Conservation (phyloP, 352 stramenopile species). For the Saprolegnia diclina region DNA sequence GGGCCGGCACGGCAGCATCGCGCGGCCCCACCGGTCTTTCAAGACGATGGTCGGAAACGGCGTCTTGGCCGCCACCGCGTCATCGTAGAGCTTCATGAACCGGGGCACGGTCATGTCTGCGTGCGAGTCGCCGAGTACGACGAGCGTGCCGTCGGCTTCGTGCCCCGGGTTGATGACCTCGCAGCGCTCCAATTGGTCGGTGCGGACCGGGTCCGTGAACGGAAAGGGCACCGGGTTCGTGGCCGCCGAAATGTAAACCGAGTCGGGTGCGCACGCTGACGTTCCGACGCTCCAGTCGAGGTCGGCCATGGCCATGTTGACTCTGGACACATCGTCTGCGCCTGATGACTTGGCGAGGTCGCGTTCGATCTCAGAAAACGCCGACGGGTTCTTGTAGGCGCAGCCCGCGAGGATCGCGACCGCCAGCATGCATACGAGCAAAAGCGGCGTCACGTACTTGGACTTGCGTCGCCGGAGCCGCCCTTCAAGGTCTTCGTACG, state of each 20-base stretch:
- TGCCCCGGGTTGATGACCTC: constrained; percentile 6
- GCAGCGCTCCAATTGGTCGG: neutral
- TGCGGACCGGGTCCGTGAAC: constrained; percentile 5
- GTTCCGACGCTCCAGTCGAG: too few relatives aligned
- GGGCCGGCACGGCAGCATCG: neutral
- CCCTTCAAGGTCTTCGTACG: constrained; percentile 16
- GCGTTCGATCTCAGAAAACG: too few relatives aligned
- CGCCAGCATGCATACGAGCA: constrained; percentile 9
- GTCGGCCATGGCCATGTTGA: too few relatives aligned
- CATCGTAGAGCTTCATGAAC: neutral
- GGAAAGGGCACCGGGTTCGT: neutral
- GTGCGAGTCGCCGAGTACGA: constrained; percentile 25
- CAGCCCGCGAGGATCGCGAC: neutral
- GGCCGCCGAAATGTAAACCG: neutral
- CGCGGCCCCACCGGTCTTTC: constrained; percentile 8
- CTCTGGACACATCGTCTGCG: too few relatives aligned
- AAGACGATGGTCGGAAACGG: constrained; percentile 21
- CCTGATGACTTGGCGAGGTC: too few relatives aligned
- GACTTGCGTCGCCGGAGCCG: constrained; percentile 18
- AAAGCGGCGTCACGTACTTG: constrained; percentile 6
- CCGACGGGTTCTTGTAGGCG: neutral
- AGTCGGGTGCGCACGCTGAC: neutral
- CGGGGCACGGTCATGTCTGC: constrained; percentile 23
- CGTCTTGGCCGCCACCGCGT: neutral
- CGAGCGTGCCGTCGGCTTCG: constrained; percentile 5